phyloP scores from a whole-genome alignment of 2,329 filamentous ascomycete genomes.

The Sphaerulina musiva region DNA sequence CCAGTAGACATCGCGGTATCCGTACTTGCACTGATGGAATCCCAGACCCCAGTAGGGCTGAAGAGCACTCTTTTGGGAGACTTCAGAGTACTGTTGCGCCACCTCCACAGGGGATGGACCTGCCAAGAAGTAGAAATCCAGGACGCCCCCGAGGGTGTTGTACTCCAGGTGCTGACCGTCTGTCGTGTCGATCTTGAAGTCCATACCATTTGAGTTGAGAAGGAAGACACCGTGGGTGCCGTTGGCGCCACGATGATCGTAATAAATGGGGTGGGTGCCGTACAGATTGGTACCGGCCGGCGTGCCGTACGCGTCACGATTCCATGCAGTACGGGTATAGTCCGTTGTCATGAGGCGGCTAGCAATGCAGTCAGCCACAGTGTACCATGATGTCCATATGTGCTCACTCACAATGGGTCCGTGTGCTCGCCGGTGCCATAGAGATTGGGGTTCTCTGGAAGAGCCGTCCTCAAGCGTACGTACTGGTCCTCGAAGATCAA shows the following conservation, averaged over 20 bases:
- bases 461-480: constrained; percentile 61
- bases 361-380: not conserved
- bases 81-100: constrained; percentile 46
- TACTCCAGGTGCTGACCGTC: constrained; percentile 68
- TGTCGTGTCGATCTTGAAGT: constrained; percentile 64
- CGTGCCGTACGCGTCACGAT: constrained; percentile 57
- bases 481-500: constrained; percentile 76
- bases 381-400: too few relatives aligned
- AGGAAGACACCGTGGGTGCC: constrained; percentile 62
- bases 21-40: constrained; percentile 47
- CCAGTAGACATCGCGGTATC: constrained; percentile 53
- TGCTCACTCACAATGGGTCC: constrained; percentile 45
- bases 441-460: constrained; percentile 62
- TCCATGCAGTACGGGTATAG: constrained; percentile 65
- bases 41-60: constrained; percentile 50
- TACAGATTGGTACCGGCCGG: constrained; percentile 62
- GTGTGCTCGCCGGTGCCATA: constrained; percentile 76
- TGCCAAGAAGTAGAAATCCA: constrained; percentile 56
- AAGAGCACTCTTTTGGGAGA: constrained; percentile 45
- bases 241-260: constrained; percentile 56
- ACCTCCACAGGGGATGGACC: constrained; percentile 44
- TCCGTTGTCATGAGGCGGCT: constrained; percentile 55
- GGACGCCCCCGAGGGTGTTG: constrained; percentile 67
- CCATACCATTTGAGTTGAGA: constrained; percentile 68
- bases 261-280: constrained; percentile 67